Base-by-base conservation (phyloP, 2,329 filamentous ascomycete genomes). In the Microcera coccophila region DNA sequence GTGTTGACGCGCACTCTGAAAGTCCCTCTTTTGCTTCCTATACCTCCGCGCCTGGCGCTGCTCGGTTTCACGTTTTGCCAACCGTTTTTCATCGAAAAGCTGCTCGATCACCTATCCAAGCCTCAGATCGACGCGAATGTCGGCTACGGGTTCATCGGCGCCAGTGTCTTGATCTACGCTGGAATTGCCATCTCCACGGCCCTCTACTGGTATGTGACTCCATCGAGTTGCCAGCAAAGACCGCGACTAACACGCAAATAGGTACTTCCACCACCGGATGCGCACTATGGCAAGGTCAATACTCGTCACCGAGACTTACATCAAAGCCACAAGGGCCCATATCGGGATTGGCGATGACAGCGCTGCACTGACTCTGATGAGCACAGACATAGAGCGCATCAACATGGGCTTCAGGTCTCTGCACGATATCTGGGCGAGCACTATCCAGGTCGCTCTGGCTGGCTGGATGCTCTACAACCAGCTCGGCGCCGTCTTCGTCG, bases 401-500 rank as follows among this genome's bases (percentile, higher is more conserved):
- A 46, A 48, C 1, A 36, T 39, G 17, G 56, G 59, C 14, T 35
- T 62, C 17, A 29, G 49, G 4, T 38, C 39, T 4, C 36, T 67
- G 10, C 57, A 65, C 45, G 62, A 66, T 17, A 45, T 61, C 4
- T 68, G 66, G 65, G 62, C 65, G 1, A 54, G 56, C 24, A 16
- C 60, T 1, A 46, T 69, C 3, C 65, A 75, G 47, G 62, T 69
- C 11, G 63, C 48, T 4, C 37, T 76, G 4, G 67, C 66, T 0
- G 63, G 66, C 24, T 77, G 64, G 52, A 60, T 78, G 0, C 58
- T 78, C 1, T 62, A 73, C 22, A 52, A 49, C 5, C 62, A 73
- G 38, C 52, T 78, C 2, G 73, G 74, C 0, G 58, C 62, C 1
- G 71, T 71, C 0, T 77, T 71, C 36, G 57, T 67, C 0, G 67